These are phyloP conservation scores for Fusarium sp. DNA, from an alignment of 2,329 filamentous ascomycete species.

Conservation along the genomic window DNA sequence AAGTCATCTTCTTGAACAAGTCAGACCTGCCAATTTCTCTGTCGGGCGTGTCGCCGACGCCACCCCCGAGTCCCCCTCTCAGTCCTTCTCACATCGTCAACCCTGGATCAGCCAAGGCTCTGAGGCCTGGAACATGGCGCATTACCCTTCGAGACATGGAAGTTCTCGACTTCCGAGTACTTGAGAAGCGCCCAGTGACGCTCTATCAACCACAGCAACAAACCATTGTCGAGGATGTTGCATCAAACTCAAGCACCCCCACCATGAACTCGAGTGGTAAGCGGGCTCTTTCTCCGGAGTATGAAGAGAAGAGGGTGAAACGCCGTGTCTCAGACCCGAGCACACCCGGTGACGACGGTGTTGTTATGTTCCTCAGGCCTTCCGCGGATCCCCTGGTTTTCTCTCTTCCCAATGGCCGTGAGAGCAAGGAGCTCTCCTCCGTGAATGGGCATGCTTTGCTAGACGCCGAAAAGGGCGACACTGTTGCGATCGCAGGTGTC, in stretches of 20 bases:
- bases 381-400: slow-evolving; percentile 63
- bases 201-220: slow-evolving; percentile 50
- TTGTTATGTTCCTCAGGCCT: slow-evolving; percentile 65
- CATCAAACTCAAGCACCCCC: slow-evolving; percentile 48
- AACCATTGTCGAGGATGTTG: slow-evolving; percentile 43
- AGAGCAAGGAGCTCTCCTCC: slow-evolving; percentile 59
- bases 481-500: slow-evolving; percentile 60
- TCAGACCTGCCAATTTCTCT: slow-evolving; percentile 66
- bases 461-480: slow-evolving; percentile 62
- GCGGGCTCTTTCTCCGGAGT: slow-evolving; percentile 59
- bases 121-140: slow-evolving; percentile 67
- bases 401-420: slow-evolving; percentile 59
- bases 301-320: slow-evolving; percentile 58
- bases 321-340: slow-evolving; percentile 52
- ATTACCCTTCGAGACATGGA: slow-evolving; percentile 62
- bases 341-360: slow-evolving; percentile 55
- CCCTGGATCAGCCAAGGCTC: slow-evolving; percentile 57
- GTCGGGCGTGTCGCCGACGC: slow-evolving; percentile 56
- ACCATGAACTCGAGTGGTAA: slow-evolving; percentile 61
- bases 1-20: slow-evolving; percentile 66
- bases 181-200: slow-evolving; percentile 63
- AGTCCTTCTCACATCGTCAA: slow-evolving; percentile 58
- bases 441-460: slow-evolving; percentile 62
- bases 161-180: slow-evolving; percentile 67
- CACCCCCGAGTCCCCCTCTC: slow-evolving; percentile 52